A percentile compares a stretch with the other conserved stretches of the same genome.
phyloP scores from a whole-genome alignment of 805 yeast species.

The Monosporozyma aquatica region DNA sequence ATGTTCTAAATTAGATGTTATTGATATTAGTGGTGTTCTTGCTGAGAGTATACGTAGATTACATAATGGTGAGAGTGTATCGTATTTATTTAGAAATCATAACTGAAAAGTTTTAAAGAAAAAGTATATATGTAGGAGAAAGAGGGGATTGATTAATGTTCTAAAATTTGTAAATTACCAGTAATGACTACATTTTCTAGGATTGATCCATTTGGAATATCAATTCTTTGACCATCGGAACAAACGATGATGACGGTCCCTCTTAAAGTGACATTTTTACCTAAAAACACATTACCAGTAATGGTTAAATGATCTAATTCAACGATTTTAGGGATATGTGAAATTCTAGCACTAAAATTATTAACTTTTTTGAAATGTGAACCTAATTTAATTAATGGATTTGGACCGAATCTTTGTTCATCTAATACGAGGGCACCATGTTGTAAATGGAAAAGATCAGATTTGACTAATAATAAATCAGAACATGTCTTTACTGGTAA shows the following conservation, averaged over 20 bases:
- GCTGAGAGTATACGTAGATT: constrained; percentile 80
- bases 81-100: constrained; percentile 50
- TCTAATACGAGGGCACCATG: constrained; percentile 86
- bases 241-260: constrained; percentile 98
- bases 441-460: constrained; percentile 82
- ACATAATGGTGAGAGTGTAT: constrained; percentile 80
- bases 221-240: constrained; percentile 92
- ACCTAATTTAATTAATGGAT: constrained; percentile 92
- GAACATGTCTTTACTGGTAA: constrained; percentile 97
- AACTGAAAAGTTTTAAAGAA: no score
- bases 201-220: constrained; percentile 92
- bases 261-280: constrained; percentile 81
- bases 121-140: not conserved
- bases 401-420: constrained; percentile 77
- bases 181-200: constrained; percentile 95
- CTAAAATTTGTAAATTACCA: constrained; percentile 79
- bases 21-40: constrained; percentile 63
- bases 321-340: constrained; percentile 82
- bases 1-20: constrained; percentile 50
- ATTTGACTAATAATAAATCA: constrained; percentile 86
- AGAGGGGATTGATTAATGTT: constrained; percentile 10
- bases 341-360: constrained; percentile 76
- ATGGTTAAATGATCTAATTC: constrained; percentile 96
- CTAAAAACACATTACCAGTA: constrained; percentile 90
- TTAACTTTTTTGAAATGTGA: constrained; percentile 93